These are phyloP conservation scores for Mallotus japonicus DNA, from an alignment of 441 rosid species.

Conservation along the genomic window DNA sequence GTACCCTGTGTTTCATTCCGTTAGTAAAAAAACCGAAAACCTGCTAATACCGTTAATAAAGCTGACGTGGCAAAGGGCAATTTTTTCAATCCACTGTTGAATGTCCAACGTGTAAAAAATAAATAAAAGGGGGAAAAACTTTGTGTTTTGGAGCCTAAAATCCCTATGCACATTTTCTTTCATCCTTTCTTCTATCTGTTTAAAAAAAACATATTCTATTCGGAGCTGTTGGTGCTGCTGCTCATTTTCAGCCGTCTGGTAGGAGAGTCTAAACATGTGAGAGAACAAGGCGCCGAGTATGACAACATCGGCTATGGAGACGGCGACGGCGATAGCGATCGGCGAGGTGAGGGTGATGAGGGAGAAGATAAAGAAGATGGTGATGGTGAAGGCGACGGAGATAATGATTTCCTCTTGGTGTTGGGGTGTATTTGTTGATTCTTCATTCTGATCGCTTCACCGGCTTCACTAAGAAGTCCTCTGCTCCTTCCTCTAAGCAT, in stretches of 20 bases:
- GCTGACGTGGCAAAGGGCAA: no score
- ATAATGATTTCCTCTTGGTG: slow-evolving; percentile 41
- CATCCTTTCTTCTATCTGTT: no score
- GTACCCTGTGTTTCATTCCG: no score
- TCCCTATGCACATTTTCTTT: not conserved
- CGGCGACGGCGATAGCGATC: slow-evolving; percentile 21
- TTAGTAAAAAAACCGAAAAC: no score
- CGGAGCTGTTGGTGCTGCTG: slow-evolving; percentile 15
- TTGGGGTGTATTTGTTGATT: slow-evolving; percentile 19
- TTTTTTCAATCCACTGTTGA: no score
- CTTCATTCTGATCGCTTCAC: slow-evolving; percentile 50
- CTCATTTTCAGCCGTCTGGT: slow-evolving; percentile 45
- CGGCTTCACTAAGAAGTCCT: slow-evolving; percentile 87
- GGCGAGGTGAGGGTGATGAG: slow-evolving; percentile 29
- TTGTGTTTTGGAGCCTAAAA: no score
- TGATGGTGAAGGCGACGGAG: slow-evolving; percentile 8
- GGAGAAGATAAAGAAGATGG: slow-evolving; percentile 26
- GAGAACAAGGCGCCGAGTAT: slow-evolving; percentile 41
- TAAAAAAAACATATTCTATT: slow-evolving; percentile 3
- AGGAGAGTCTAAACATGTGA: slow-evolving; percentile 44
- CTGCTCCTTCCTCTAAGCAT: slow-evolving; percentile 98
- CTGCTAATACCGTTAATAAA: no score
- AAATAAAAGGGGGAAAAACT: no score
- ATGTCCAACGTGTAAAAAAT: no score
- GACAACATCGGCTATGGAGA: slow-evolving; percentile 19